phyloP scores from a whole-genome alignment of 2,329 filamentous ascomycete species.

The Penicillium sp. region DNA sequence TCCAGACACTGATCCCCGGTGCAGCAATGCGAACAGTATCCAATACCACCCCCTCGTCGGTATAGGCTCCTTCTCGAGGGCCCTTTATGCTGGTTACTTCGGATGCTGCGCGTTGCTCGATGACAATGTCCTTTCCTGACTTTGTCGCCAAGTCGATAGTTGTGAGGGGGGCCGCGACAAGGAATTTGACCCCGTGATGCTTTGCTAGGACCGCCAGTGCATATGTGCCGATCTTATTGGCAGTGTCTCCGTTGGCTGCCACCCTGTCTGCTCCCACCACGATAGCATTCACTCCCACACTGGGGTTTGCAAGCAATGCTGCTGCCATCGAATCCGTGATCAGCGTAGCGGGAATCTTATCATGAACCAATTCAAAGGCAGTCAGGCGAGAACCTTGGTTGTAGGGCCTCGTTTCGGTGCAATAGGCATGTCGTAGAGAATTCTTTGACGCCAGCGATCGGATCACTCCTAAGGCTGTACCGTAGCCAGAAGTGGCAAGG shows the following conservation, averaged over 20 bases:
- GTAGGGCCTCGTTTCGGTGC: conserved; percentile 94
- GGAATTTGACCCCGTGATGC: conserved; percentile 86
- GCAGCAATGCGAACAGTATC: conserved; percentile 77
- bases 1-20: conserved; percentile 81
- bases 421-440: conserved; percentile 79
- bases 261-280: conserved; percentile 95
- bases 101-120: conserved; percentile 78
- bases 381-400: conserved; percentile 96
- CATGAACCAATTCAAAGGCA: conserved; percentile 93
- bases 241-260: conserved; percentile 93
- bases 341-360: conserved; percentile 84
- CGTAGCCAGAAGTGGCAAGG: conserved; percentile 94
- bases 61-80: conserved; percentile 61
- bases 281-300: conserved; percentile 74
- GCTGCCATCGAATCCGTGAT: conserved; percentile 97
- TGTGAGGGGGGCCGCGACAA: conserved; percentile 91
- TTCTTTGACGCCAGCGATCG: conserved; percentile 69
- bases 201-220: conserved; percentile 84
- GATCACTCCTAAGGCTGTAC: conserved; percentile 91
- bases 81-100: conserved; percentile 86
- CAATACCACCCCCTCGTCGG: conserved; percentile 44
- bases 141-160: conserved; percentile 84
- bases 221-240: conserved; percentile 98
- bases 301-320: conserved; percentile 64
- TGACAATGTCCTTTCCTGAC: conserved; percentile 76